phyloP scores from a whole-genome alignment of 768 basidiomycete species.

The Infundibulicybe gibba region DNA sequence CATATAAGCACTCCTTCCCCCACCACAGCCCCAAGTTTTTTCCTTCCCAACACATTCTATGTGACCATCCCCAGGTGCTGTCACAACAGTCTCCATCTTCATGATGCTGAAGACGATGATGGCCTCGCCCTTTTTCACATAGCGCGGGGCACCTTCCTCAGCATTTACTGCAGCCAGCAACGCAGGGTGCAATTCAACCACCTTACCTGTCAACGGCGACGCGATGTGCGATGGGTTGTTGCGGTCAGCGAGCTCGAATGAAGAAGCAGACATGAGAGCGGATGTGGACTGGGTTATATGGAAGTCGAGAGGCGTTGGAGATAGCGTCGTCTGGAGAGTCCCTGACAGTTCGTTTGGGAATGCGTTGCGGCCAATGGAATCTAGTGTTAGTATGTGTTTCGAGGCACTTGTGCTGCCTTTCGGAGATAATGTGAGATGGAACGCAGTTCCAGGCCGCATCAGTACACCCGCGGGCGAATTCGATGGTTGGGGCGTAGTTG shows the following conservation, averaged over 20 bases:
- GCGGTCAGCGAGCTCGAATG: slow-evolving; percentile 30
- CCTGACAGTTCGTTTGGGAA: slow-evolving; percentile 34
- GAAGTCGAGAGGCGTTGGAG: slow-evolving; percentile 23
- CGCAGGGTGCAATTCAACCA: slow-evolving; percentile 30
- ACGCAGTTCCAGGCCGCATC: slow-evolving; percentile 32
- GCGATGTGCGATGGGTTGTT: slow-evolving; percentile 24
- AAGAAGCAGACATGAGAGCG: slow-evolving; percentile 16
- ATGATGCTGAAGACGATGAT: slow-evolving; percentile 31
- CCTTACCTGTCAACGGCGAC: slow-evolving; percentile 33
- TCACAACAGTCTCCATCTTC: slow-evolving; percentile 37
- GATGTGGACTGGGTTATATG: slow-evolving; percentile 27
- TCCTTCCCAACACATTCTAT: slow-evolving; percentile 27
- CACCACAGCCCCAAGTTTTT: slow-evolving; percentile 23
- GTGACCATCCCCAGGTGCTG: slow-evolving; percentile 23
- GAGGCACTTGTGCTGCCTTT: slow-evolving; percentile 1
- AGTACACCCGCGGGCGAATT: slow-evolving; percentile 3
- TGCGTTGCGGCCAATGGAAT: slow-evolving; percentile 28
- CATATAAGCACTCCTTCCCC: slow-evolving; percentile 32
- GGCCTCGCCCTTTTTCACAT: slow-evolving; percentile 28
- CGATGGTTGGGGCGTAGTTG: too few species aligned
- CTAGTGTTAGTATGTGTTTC: slow-evolving; percentile 27
- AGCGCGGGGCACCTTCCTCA: not conserved
- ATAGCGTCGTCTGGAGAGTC: slow-evolving; percentile 26
- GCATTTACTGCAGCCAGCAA: slow-evolving; percentile 8
- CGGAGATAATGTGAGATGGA: slow-evolving; percentile 24